Percentiles rank a stretch among this genome's conserved stretches.
Conservation (phyloP, 352 stramenopile genomes). For the Pythium oligandrum region DNA sequence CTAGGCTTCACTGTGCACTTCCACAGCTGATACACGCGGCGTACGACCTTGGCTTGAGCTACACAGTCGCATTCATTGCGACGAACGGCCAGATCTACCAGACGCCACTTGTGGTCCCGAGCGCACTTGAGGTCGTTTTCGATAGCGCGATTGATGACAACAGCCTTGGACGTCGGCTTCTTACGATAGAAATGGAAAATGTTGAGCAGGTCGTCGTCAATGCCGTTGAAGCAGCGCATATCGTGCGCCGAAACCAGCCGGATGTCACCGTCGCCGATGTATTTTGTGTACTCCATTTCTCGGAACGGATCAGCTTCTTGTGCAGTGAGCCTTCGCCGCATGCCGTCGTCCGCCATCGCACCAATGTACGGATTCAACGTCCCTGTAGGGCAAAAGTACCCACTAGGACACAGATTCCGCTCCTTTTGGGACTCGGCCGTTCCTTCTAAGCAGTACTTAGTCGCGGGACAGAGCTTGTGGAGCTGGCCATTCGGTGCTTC, state of each 20-base stretch:
- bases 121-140: conserved; percentile 81
- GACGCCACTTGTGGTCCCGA: conserved; percentile 93
- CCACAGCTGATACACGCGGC: conserved; percentile 91
- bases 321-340: conserved; percentile 63
- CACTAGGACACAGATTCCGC: conserved; percentile 73
- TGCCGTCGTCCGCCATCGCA: conserved; percentile 86
- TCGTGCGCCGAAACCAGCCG: conserved; percentile 88
- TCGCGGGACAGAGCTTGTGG: conserved; percentile 82
- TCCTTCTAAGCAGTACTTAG: conserved; percentile 84
- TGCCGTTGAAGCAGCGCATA: conserved; percentile 86
- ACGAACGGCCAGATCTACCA: conserved; percentile 81
- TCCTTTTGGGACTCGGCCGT: conserved; percentile 83
- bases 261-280: conserved; percentile 87
- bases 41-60: conserved; percentile 81
- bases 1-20: conserved; percentile 80
- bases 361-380: conserved; percentile 87
- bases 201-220: conserved; percentile 69
- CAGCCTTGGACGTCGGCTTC: not conserved
- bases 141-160: conserved; percentile 61
- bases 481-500: conserved; percentile 87
- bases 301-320: conserved; percentile 74
- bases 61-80: conserved; percentile 92
- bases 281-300: conserved; percentile 76
- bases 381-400: conserved; percentile 95
- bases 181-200: conserved; percentile 36